Conservation (phyloP, 2,329 filamentous ascomycete genomes). For the Thielaviopsis cerberus region DNA sequence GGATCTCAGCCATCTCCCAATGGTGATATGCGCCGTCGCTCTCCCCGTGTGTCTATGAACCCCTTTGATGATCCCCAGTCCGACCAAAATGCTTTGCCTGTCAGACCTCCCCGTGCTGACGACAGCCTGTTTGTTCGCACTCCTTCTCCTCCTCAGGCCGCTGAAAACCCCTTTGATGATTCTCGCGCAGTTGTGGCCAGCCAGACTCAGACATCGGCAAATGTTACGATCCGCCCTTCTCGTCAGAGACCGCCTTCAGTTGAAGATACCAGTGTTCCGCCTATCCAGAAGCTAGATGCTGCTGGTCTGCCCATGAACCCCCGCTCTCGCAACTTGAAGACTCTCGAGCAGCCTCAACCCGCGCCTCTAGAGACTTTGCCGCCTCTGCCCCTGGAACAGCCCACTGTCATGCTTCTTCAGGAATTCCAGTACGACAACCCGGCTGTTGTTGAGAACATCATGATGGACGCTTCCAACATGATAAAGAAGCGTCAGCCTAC, state of each 20-base stretch:
- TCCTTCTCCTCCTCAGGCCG: neutral
- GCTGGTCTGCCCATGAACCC: slow-evolving; percentile 32
- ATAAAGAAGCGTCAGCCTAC: slow-evolving; percentile 11
- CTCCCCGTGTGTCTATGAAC: slow-evolving; percentile 19
- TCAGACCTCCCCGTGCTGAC: neutral
- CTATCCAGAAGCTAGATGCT: slow-evolving; percentile 26
- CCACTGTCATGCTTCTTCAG: slow-evolving; percentile 36
- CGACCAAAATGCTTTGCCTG: neutral
- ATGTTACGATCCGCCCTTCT: slow-evolving; percentile 18
- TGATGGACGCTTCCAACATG: slow-evolving; percentile 24
- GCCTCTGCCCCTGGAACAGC: slow-evolving; percentile 17
- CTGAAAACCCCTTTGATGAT: slow-evolving; percentile 4
- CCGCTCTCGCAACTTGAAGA: slow-evolving; percentile 20
- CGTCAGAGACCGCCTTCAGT: slow-evolving; percentile 15
- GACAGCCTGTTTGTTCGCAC: neutral
- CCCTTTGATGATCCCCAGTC: neutral
- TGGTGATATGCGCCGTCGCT: slow-evolving; percentile 30
- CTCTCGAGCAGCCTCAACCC: slow-evolving; percentile 15
- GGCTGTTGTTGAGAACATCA: slow-evolving; percentile 28
- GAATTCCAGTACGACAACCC: slow-evolving; percentile 37
- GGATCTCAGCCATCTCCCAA: slow-evolving; percentile 33
- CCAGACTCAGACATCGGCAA: slow-evolving; percentile 19
- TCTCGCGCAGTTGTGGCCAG: slow-evolving; percentile 14
- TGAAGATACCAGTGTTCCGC: slow-evolving; percentile 17
- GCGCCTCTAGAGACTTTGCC: neutral